These are phyloP conservation scores for Collybiopsis luxurians DNA, from an alignment of 768 basidiomycete genomes.

Conservation along the genomic window DNA sequence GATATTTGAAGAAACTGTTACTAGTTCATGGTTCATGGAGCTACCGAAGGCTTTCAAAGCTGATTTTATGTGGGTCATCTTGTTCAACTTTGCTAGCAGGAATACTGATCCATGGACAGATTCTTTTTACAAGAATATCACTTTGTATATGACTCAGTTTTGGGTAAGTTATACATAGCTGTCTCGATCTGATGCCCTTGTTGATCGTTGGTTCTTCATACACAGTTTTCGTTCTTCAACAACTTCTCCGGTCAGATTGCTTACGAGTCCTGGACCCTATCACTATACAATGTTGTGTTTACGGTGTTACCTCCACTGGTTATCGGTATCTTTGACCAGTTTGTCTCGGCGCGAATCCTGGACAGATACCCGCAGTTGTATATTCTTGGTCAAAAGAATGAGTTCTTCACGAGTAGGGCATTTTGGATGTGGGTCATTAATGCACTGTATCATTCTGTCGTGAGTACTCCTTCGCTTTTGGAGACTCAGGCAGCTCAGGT, in stretches of 20 bases:
- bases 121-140: conserved; percentile 99
- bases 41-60: conserved; percentile 90
- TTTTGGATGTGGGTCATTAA: conserved; percentile 94
- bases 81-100: neutral
- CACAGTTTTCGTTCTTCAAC: conserved; percentile 96
- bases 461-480: conserved; percentile 31
- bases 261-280: conserved; percentile 98
- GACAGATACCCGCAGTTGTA: conserved; percentile 98
- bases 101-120: conserved; percentile 42
- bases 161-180: conserved; percentile 84
- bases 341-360: conserved; percentile 93
- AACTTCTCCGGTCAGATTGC: conserved; percentile 99
- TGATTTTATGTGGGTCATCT: conserved; percentile 81
- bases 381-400: conserved; percentile 89
- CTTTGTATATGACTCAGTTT: conserved; percentile 97
- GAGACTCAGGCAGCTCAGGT: conserved; percentile 5
- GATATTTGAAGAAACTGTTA: conserved; percentile 89
- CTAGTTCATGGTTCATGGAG: conserved; percentile 99
- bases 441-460: conserved; percentile 87
- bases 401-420: conserved; percentile 85
- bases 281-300: conserved; percentile 95
- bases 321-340: conserved; percentile 98
- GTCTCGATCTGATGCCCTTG: neutral
- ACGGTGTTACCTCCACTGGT: conserved; percentile 95
- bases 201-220: neutral